Evolutionary conservation across 1,139 yeast genomes (phyloP).

Genomic region (Sugiyamaella novakii): DNA sequence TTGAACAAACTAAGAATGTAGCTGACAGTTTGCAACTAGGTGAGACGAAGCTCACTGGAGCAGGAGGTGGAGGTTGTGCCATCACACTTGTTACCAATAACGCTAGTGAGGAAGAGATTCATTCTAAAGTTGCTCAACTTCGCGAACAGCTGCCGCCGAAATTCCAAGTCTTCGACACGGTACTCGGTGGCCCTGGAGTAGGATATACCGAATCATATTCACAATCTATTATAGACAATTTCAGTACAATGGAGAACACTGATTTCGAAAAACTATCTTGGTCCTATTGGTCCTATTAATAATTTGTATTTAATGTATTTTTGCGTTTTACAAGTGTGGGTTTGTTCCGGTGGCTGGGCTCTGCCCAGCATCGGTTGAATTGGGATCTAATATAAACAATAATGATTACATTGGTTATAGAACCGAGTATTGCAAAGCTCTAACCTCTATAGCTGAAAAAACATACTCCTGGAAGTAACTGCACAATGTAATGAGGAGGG

Average conservation of each 20-base stretch:
- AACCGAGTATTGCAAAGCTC: no score
- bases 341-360: conserved; percentile 4
- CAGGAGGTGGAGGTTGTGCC: conserved; percentile 99
- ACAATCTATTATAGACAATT: background rate
- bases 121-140: conserved; percentile 44
- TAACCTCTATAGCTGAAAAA: no score
- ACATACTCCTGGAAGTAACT: no score
- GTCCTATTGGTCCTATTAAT: conserved; percentile 17
- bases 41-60: conserved; percentile 93
- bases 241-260: conserved; percentile 13
- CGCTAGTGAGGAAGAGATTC: conserved; percentile 39
- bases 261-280: conserved; percentile 17
- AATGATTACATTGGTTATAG: no score
- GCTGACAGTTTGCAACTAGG: conserved; percentile 70
- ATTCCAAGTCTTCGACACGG: conserved; percentile 78
- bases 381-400: no score
- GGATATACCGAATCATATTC: conserved; percentile 42
- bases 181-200: conserved; percentile 88
- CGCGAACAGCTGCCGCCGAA: conserved; percentile 49
- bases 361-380: conserved; percentile 3
- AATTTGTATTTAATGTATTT: background rate
- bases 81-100: conserved; percentile 72
- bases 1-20: conserved; percentile 69
- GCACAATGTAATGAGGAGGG: no score
- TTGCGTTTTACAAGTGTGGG: no score